Evolutionary conservation across 2,329 filamentous ascomycete species (phyloP).

Genomic region (Macroventuria anomochaeta): DNA sequence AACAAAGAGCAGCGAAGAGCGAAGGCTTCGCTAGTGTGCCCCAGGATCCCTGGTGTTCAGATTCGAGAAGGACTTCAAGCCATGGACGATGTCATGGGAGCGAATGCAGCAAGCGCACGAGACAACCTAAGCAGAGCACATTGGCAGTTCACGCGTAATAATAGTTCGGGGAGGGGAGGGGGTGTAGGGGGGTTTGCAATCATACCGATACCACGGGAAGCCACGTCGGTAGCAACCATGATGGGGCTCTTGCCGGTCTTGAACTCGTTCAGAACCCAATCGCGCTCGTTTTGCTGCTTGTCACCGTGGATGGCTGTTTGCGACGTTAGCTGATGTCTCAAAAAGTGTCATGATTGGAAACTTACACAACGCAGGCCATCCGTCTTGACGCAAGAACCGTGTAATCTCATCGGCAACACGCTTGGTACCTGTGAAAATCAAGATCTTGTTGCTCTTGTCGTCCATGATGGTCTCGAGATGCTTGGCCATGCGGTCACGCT

Average conservation of each 20-base stretch:
- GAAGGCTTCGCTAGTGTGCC: slow-evolving; percentile 75
- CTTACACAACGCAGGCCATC: slow-evolving; percentile 95
- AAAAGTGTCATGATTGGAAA: slow-evolving; percentile 30
- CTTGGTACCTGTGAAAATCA: slow-evolving; percentile 87
- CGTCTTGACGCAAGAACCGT: slow-evolving; percentile 94
- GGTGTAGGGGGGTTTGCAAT: slow-evolving; percentile 66
- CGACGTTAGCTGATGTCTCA: slow-evolving; percentile 47
- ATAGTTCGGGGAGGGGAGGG: slow-evolving; percentile 47
- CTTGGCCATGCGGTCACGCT: slow-evolving; percentile 96
- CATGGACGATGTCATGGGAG: slow-evolving; percentile 91
- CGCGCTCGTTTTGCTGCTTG: slow-evolving; percentile 99
- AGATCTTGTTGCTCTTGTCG: slow-evolving; percentile 90
- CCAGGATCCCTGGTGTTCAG: slow-evolving; percentile 83
- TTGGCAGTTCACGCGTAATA: slow-evolving; percentile 67
- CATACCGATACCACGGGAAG: slow-evolving; percentile 99
- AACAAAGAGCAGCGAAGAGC: slow-evolving; percentile 74
- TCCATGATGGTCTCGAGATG: slow-evolving; percentile 98
- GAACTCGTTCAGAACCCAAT: slow-evolving; percentile 99
- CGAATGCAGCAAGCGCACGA: slow-evolving; percentile 74
- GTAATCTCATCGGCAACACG: slow-evolving; percentile 98
- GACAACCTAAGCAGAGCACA: slow-evolving; percentile 91
- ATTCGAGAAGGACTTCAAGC: slow-evolving; percentile 83
- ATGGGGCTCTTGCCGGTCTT: slow-evolving; percentile 99
- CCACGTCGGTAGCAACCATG: slow-evolving; percentile 99
- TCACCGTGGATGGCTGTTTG: slow-evolving; percentile 90